Conservation (phyloP, 2,329 filamentous ascomycete genomes). For the Ophiostoma montium region DNA sequence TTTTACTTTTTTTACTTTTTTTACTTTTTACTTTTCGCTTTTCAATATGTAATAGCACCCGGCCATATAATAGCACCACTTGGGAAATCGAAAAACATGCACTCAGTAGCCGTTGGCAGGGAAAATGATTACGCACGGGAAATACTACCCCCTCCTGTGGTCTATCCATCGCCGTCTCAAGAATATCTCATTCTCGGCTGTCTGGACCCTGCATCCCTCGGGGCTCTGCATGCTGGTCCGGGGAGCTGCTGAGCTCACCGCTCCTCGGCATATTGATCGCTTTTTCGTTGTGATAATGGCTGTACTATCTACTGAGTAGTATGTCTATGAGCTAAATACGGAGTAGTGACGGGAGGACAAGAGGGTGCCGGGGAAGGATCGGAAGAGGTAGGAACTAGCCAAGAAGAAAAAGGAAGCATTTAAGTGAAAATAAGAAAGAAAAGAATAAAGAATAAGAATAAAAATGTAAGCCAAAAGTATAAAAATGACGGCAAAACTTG, state of each 20-base stretch:
- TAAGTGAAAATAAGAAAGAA: neutral
- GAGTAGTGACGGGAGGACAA: no score
- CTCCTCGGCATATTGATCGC: neutral
- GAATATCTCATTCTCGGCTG: neutral
- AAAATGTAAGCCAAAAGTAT: neutral
- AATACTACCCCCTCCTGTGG: no score
- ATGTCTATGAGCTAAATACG: no score
- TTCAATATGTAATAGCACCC: no score
- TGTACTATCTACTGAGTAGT: no score
- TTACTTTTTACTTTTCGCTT: no score
- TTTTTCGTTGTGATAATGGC: neutral
- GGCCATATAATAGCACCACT: no score
- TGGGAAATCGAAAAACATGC: no score
- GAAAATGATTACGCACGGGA: no score
- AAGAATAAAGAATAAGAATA: neutral
- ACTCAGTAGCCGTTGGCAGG: no score
- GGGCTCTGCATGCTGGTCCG: neutral
- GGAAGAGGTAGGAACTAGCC: neutral
- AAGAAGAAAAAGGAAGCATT: neutral
- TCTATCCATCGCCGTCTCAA: no score
- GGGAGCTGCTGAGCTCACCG: neutral
- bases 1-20: no score
- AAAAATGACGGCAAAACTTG: neutral
- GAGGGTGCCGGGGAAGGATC: neutral
- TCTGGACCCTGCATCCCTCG: neutral